Conservation (phyloP, 805 yeast genomes). For the Candida caryicola region DNA sequence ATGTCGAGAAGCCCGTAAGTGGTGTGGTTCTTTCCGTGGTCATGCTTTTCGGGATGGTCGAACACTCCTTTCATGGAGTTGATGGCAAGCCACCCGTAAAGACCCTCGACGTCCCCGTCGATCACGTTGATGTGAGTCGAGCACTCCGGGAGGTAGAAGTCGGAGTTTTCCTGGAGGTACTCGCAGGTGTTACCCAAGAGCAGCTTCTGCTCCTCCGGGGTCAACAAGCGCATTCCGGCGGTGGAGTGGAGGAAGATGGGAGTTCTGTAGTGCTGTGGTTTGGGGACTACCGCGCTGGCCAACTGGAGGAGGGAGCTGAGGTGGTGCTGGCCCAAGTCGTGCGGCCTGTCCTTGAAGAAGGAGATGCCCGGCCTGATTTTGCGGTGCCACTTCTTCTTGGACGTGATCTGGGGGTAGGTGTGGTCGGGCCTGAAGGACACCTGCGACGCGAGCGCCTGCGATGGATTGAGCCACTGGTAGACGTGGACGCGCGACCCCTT, state of each 20-base stretch:
- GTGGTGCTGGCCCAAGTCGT: constrained; percentile 52
- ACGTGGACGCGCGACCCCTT: constrained; percentile 62
- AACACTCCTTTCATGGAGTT: constrained; percentile 53
- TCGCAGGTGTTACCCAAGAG: constrained; percentile 49
- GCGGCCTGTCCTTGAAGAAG: constrained; percentile 45
- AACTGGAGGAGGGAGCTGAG: constrained; percentile 46
- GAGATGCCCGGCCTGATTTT: constrained; percentile 60
- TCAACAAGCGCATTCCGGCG: constrained; percentile 62
- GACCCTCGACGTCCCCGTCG: constrained; percentile 64
- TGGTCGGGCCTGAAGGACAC: constrained; percentile 1
- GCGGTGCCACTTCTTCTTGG: constrained; percentile 46
- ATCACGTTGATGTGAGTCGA: constrained; percentile 54
- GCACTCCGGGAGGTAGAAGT: constrained; percentile 62
- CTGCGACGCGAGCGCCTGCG: constrained; percentile 21
- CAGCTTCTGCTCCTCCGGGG: constrained; percentile 47
- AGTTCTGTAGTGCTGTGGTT: constrained; percentile 56
- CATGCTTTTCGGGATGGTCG: constrained; percentile 32
- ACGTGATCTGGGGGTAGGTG: constrained; percentile 28
- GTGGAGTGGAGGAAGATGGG: constrained; percentile 71
- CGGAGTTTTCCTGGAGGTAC: constrained; percentile 45
- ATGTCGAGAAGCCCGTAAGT: constrained; percentile 59
- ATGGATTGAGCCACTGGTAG: constrained; percentile 52
- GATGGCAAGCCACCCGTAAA: constrained; percentile 64
- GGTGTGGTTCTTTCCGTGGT: constrained; percentile 43
- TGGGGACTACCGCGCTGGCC: constrained; percentile 53